Conservation (phyloP, 2,329 filamentous ascomycete genomes). For the Trichoderma endophyticum region DNA sequence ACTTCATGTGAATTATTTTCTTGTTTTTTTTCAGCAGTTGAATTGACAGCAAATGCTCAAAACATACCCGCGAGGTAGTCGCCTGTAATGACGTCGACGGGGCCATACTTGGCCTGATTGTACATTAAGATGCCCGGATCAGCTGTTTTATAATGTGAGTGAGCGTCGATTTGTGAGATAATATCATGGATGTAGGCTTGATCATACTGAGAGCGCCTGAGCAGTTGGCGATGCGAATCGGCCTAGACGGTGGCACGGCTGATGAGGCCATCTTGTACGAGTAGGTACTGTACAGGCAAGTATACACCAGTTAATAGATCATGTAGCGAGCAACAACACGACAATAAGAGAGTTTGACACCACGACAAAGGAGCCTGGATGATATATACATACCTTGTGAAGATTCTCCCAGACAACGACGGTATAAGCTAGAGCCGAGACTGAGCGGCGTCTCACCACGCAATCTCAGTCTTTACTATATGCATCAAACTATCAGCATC, state of each 20-base stretch:
- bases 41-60: too few relatives aligned
- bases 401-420: background rate
- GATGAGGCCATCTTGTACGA: background rate
- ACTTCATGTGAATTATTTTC: background rate
- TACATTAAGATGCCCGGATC: slow-evolving; percentile 29
- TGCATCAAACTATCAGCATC: background rate
- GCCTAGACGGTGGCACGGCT: slow-evolving; percentile 7
- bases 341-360: background rate
- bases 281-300: background rate
- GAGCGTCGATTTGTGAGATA: background rate
- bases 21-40: background rate
- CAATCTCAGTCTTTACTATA: background rate
- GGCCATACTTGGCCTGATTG: slow-evolving; percentile 30
- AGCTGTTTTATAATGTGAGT: background rate
- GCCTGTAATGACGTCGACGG: slow-evolving; percentile 49
- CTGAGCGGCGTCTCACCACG: background rate
- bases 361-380: background rate
- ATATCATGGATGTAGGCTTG: background rate
- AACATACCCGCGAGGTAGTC: slow-evolving; percentile 47
- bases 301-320: background rate
- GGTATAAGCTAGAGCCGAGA: background rate
- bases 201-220: slow-evolving; percentile 25
- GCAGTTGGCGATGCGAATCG: slow-evolving; percentile 28
- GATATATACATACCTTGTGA: background rate
- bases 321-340: background rate